Base-by-base conservation (phyloP, 108 stramenopile species). In the Nitzschia inconspicua region DNA sequence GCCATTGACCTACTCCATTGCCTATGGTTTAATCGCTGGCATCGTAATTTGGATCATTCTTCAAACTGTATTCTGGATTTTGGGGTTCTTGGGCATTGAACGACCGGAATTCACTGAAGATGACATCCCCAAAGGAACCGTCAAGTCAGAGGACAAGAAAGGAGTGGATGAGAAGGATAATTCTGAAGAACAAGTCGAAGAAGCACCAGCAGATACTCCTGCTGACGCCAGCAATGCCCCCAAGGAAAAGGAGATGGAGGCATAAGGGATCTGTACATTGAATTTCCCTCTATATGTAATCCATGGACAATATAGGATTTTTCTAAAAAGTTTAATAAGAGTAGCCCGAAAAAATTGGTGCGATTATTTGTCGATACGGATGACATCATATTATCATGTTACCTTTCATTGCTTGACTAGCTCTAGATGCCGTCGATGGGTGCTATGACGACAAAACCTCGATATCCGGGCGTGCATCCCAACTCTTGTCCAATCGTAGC, bases 1-100 rank as follows among this genome's bases (percentile, higher is more conserved):
- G 91, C 89, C 91, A 7, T 63, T 85, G 68, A 85, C 84, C n/a
- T 85, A 89, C 50, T 73, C 72, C 42, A 89, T 89, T 31, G 84
- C 88, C 0, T 82, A 89, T 59, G 88, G 88, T n/a, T 40, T 89
- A 20, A 82, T 89, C 63, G 84, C 61, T 22, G 88, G 88, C 13
- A 68, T 74, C 52, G 57, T 60, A 25, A 53, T 35, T n/a, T 75
- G 28, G 24, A 14, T 68, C 28, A 64, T 54, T 46, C 10, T 70
- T 32, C 25, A 75, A 25, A 40, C 41, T 14, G 51, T 61, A 7
- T 82, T 82, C 34, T 56, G 41, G 31, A 31, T 77, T 37, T 36
- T 75, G 40, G 18, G 32, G 22, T 44, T 66, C 18, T 43, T 71
- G 27, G 76, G 80, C 6, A 71, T 82, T 44, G 60, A 67, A 30